Percentiles rank a stretch among this genome's conserved stretches.
These are phyloP conservation scores for Vigna reflexopilosa DNA, from an alignment of 306 rosid species.

Conservation along the genomic window DNA sequence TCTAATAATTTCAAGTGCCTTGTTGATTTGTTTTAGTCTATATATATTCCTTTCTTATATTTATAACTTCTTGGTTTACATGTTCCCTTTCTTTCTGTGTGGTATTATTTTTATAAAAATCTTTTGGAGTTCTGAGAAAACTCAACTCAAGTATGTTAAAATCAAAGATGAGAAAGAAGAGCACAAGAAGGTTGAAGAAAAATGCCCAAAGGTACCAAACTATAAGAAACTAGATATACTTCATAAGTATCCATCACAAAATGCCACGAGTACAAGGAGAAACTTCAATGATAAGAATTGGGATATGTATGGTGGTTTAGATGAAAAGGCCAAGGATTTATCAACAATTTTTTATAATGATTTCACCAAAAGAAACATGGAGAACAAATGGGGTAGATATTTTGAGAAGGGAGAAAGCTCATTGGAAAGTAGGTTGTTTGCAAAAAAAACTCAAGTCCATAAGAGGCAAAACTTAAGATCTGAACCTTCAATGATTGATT, in stretches of 20 bases:
- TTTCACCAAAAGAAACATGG: slow-evolving; percentile 14
- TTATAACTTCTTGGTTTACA: slow-evolving; percentile 54
- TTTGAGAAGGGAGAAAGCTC: slow-evolving; percentile 47
- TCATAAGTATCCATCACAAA: slow-evolving; percentile 43
- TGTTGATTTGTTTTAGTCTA: slow-evolving; percentile 38
- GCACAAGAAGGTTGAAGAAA: slow-evolving; percentile 21
- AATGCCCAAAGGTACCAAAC: not conserved
- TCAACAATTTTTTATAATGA: slow-evolving; percentile 33
- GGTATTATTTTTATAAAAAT: slow-evolving; percentile 59
- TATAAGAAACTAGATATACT: slow-evolving; percentile 29
- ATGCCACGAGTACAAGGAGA: slow-evolving; percentile 61
- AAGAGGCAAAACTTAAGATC: slow-evolving; percentile 41
- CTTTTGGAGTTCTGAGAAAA: slow-evolving; percentile 78
- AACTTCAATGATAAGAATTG: slow-evolving; percentile 52
- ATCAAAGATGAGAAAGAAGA: slow-evolving; percentile 36
- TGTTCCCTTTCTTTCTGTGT: slow-evolving; percentile 70
- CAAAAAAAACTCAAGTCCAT: slow-evolving; percentile 20
- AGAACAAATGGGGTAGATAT: slow-evolving; percentile 12
- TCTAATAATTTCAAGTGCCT: slow-evolving; percentile 55
- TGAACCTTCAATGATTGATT: slow-evolving; percentile 47
- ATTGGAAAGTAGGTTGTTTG: slow-evolving; percentile 25
- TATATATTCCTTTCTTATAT: slow-evolving; percentile 63
- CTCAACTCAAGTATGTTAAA: slow-evolving; percentile 46
- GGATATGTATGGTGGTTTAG: slow-evolving; percentile 47
- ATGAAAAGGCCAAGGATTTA: slow-evolving; percentile 38